Evolutionary conservation across 2,329 filamentous ascomycete species (phyloP), one percentile per base, ranked within the genome.

Genomic region (Diaporthe capsici): DNA sequence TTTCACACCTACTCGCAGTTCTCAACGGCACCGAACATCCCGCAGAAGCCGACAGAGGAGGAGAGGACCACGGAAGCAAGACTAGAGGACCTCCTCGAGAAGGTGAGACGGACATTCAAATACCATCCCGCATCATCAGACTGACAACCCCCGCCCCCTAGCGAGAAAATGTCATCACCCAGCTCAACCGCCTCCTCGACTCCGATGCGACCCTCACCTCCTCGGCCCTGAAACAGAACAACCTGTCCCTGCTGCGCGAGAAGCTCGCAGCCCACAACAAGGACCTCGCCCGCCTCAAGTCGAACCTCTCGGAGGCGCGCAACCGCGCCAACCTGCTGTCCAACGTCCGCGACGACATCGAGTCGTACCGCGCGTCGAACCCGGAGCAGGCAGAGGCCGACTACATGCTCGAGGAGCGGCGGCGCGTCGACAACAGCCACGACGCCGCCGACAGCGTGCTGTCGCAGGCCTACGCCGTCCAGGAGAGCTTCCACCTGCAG

Each of bases 211-310:
- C 93, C 74, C 91, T 97, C 76, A 95, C 94, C 70, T 93, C 95
- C 60, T 98, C 96, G 51, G 95, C 96, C 74, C 90, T 98, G n/a
- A 98, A 98, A 86, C 96, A 98, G 82, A 98, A 96, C 87, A 98
- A 98, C 83, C 92, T 99, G 51, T 90, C 94, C 76, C 93, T 98
- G 42, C 95, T 98, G 80, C 94, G 95, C 79, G 96, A 98, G 86
- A 94, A 98, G 83, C 92, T 98, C 22, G 88, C 92, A 51, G 94
- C 98, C 82, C 96, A 99, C 87, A 92, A 93, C 77, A 93, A 93
- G 78, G 96, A 98, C 84, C 91, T 98, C 51, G 84, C 88, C 6
- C 94, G 95, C 13, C 89, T 98, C 71, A 93, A 92, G 76, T 88
- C 91, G 39, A 90, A 92, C 75, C 92, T 99, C 71, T 85, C 91